Conservation (phyloP, 1,284 basidiomycete species). For the Sphaerobolus stellatus region DNA sequence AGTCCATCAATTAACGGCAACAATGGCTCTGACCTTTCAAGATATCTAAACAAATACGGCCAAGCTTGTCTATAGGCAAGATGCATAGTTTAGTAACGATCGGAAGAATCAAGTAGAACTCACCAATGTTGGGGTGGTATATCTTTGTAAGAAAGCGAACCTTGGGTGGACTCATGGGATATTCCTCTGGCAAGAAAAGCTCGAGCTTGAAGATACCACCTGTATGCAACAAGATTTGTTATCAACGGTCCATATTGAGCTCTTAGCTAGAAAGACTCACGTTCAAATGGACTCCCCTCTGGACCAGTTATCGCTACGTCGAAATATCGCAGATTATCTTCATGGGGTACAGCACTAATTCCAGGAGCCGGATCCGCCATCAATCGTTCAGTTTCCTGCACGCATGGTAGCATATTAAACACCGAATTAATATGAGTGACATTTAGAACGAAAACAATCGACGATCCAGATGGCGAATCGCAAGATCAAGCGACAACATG, state of each 20-base stretch:
- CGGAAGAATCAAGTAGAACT: not conserved
- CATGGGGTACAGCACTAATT: conserved; percentile 90
- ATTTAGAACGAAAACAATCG: not conserved
- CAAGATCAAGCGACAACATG: not conserved
- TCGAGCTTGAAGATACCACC: conserved; percentile 94
- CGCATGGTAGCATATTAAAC: no score
- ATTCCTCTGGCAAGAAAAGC: conserved; percentile 97
- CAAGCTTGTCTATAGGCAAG: conserved; percentile 80
- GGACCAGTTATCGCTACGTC: conserved; percentile 97
- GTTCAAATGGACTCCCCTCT: conserved; percentile 90
- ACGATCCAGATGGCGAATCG: not conserved
- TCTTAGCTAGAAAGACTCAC: conserved; percentile 51
- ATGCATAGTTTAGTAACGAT: not conserved
- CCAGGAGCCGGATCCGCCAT: conserved; percentile 95
- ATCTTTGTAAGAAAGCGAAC: conserved; percentile 99
- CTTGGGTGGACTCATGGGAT: conserved; percentile 99
- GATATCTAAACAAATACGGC: conserved; percentile 97
- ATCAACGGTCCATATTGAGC: not conserved
- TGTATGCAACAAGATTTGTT: conserved; percentile 39
- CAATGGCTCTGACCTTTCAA: conserved; percentile 67
- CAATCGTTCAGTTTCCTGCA: conserved; percentile 94
- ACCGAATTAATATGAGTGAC: no score
- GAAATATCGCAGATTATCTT: conserved; percentile 98
- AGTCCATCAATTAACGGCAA: not conserved
- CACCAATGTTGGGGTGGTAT: conserved; percentile 99